These are phyloP conservation scores for Sphagnum magellanicum DNA, from an alignment of 228 moss, liverwort and hornwort genomes.

Conservation along the genomic window DNA sequence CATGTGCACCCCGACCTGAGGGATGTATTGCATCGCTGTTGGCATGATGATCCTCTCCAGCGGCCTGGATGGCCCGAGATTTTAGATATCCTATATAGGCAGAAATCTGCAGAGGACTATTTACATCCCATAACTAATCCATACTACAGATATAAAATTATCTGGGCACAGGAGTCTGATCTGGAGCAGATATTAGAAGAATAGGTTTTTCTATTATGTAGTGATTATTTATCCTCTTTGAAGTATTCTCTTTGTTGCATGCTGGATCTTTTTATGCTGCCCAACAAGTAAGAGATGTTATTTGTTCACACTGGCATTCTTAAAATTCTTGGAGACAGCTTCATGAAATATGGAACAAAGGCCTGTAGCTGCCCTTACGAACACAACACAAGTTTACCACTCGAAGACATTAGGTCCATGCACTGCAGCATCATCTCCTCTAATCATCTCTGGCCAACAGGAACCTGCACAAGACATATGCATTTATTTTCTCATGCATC, in stretches of 20 bases:
- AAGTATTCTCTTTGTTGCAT: background rate
- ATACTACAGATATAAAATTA: no score
- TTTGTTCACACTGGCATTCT: background rate
- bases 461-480: conserved; percentile 1
- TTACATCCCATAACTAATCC: no score
- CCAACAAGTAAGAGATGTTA: background rate
- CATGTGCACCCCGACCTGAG: no score
- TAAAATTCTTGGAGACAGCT: background rate
- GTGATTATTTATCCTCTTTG: background rate
- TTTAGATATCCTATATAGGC: no score
- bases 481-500: conserved; percentile 1
- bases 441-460: background rate
- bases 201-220: background rate
- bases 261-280: background rate
- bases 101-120: no score
- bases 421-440: background rate
- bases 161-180: no score
- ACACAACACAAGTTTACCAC: background rate
- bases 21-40: no score
- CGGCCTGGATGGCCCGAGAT: no score
- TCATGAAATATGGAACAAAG: background rate
- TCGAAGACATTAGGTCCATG: background rate
- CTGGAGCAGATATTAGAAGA: no score
- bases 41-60: no score
- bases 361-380: background rate